phyloP scores from a whole-genome alignment of 1,284 basidiomycete genomes.

The Kalmanozyma brasiliensis region DNA sequence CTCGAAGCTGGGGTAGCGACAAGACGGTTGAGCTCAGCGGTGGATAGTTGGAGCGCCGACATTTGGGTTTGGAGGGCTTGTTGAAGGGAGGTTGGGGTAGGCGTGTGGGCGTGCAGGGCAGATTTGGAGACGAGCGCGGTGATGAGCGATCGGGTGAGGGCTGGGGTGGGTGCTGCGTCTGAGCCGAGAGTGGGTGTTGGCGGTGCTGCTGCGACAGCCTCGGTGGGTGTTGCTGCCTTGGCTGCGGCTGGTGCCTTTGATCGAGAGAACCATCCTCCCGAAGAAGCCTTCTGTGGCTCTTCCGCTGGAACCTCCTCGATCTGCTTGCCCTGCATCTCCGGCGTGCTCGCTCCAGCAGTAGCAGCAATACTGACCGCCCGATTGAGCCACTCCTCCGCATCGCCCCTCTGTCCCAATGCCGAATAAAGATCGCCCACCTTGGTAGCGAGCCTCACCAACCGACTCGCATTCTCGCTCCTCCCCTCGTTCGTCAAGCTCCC shows the following conservation, averaged over 20 bases:
- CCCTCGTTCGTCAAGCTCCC: conserved; percentile 1
- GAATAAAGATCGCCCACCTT: conserved; percentile 55
- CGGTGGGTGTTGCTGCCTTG: not conserved
- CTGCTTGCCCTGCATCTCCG: not conserved
- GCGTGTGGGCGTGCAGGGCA: conserved; percentile 37
- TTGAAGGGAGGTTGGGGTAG: conserved; percentile 20
- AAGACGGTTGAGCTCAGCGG: conserved; percentile 36
- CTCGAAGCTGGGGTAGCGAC: not conserved
- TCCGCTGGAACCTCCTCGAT: not conserved
- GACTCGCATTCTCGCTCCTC: conserved; percentile 8
- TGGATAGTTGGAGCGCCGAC: conserved; percentile 42
- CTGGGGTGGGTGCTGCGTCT: conserved; percentile 22
- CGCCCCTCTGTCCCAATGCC: conserved; percentile 21
- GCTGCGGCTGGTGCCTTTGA: not conserved
- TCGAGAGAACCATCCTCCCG: conserved; percentile 18
- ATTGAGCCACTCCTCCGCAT: conserved; percentile 50
- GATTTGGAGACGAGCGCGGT: conserved; percentile 54
- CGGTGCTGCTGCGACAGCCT: not conserved
- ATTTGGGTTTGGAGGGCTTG: conserved; percentile 53
- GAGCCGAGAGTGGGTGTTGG: not conserved
- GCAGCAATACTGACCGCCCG: conserved; percentile 49
- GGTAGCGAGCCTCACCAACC: conserved; percentile 51
- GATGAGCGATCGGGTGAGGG: conserved; percentile 46
- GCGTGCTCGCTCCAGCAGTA: conserved; percentile 10
- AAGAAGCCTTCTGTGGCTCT: not conserved